Percentiles rank a stretch among this genome's conserved stretches.
Conservation (phyloP, 2,329 filamentous ascomycete genomes). For the Pseudocercospora fijiensis region DNA sequence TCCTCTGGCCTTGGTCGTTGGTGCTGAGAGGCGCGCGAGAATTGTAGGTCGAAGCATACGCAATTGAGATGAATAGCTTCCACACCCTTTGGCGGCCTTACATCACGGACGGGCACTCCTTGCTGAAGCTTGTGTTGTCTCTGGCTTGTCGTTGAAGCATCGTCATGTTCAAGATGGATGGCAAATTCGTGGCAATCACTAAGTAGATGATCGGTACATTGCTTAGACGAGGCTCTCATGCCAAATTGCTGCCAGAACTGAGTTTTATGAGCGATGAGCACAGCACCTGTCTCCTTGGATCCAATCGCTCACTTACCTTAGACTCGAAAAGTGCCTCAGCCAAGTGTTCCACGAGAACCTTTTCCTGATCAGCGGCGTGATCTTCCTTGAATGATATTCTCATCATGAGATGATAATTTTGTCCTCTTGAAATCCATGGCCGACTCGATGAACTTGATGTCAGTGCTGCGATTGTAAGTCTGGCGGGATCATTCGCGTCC, state of each 20-base stretch:
- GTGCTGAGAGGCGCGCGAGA: conserved; percentile 7
- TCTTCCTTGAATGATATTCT: conserved; percentile 7
- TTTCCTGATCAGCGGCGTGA: background rate
- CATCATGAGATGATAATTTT: conserved; percentile 37
- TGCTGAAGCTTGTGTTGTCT: conserved; percentile 26
- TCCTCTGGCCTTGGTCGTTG: conserved; percentile 2
- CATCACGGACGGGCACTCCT: conserved; percentile 28
- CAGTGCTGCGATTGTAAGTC: conserved; percentile 15
- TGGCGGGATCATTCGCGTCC: conserved; percentile 10
- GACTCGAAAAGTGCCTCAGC: conserved; percentile 13
- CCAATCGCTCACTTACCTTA: conserved; percentile 4
- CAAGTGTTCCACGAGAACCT: conserved; percentile 12
- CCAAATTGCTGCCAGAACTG: conserved; percentile 28
- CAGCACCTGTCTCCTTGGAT: background rate
- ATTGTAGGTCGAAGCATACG: conserved; percentile 33
- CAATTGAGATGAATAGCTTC: conserved; percentile 22
- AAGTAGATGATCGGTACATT: conserved; percentile 17
- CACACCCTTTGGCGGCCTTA: conserved; percentile 22
- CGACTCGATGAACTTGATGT: background rate
- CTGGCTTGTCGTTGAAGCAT: conserved; percentile 2
- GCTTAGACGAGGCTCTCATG: conserved; percentile 15
- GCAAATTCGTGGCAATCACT: conserved; percentile 10
- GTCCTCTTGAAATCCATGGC: conserved; percentile 39
- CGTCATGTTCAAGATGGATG: conserved; percentile 30
- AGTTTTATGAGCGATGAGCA: background rate